Evolutionary conservation across 805 yeast species (phyloP), one percentile per base, ranked within the genome.

Genomic region (Candida broadrunensis): DNA sequence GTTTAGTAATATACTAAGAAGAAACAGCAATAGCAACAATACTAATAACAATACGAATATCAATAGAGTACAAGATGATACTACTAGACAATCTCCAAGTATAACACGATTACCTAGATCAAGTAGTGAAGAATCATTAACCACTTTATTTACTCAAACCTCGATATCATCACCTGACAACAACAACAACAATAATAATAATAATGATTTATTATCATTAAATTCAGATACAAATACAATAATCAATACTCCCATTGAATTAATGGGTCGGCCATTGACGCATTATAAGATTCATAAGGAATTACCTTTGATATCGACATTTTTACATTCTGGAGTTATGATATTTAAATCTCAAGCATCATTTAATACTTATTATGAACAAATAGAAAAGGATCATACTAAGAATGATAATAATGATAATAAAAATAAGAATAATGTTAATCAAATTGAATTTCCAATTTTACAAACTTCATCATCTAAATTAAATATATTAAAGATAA

Each of bases 401-500:
- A 21, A 9, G 6, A 11, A 4, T 14, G 39, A 29, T 29, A 27
- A 18, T 20, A 4, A 29, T 5, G 16, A 7, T 7, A 25, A 25
- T 9, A 7, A 9, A n/a, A 13, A 25, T 25, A 21, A 21, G 24
- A 9, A 5, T 9, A 25, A 7, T 9, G 29, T 7, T 7, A 13
- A 13, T 5, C 9, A 11, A n/a, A 13, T 5, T 17, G 21, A 33
- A 13, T 13, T 20, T 13, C 55, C 57, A 2, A 23, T 46, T 3
- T 46, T 56, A 26, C 59, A 54, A 25, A 45, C 58, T 1, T 42
- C 49, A 14, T 36, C 53, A 20, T 47, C 57, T 7, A 45, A 53
- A 38, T 39, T 54, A 32, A 48, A 54, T 20, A 38, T 56, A 3
- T 58, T 65, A 40, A 60, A 51, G 44, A 51, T 55, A 30, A 58